Conservation (phyloP, 371 early-diverging fungal genomes). For the Lichtheimia hyalospora region DNA sequence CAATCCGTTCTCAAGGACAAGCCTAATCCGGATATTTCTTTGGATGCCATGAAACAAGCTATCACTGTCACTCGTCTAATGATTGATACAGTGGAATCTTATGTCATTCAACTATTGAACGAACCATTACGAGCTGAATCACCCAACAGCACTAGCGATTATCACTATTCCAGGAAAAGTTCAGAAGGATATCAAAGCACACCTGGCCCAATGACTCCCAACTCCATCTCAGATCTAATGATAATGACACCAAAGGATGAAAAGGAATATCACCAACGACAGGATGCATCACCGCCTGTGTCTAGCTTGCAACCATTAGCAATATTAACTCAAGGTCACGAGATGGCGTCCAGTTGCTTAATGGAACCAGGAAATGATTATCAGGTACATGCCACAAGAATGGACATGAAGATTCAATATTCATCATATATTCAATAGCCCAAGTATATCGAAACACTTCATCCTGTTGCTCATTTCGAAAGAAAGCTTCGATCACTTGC, state of each 20-base stretch:
- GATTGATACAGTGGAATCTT: conserved; percentile 38
- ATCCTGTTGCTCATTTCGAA: conserved; percentile 45
- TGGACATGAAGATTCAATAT: background rate
- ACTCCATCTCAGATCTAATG: conserved; percentile 1
- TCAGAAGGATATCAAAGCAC: conserved; percentile 5
- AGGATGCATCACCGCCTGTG: background rate
- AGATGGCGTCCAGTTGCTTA: background rate
- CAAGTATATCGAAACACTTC: conserved; percentile 36
- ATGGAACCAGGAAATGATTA: conserved; percentile 11
- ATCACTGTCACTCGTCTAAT: conserved; percentile 30
- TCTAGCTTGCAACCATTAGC: conserved; percentile 8
- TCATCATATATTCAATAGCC: conserved; percentile 23
- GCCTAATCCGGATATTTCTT: conserved; percentile 12
- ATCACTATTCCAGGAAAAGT: background rate
- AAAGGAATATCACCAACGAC: background rate
- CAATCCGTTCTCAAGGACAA: conserved; percentile 14
- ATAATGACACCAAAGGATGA: background rate
- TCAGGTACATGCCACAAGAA: conserved; percentile 4
- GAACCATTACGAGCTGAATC: conserved; percentile 8
- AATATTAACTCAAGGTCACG: conserved; percentile 18
- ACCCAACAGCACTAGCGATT: background rate
- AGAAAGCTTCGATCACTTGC: conserved; percentile 38
- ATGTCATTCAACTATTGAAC: conserved; percentile 17
- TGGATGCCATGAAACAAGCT: conserved; percentile 40
- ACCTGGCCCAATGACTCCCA: background rate